Conservation (phyloP, 768 basidiomycete species). For the Tulasnella sp. region DNA sequence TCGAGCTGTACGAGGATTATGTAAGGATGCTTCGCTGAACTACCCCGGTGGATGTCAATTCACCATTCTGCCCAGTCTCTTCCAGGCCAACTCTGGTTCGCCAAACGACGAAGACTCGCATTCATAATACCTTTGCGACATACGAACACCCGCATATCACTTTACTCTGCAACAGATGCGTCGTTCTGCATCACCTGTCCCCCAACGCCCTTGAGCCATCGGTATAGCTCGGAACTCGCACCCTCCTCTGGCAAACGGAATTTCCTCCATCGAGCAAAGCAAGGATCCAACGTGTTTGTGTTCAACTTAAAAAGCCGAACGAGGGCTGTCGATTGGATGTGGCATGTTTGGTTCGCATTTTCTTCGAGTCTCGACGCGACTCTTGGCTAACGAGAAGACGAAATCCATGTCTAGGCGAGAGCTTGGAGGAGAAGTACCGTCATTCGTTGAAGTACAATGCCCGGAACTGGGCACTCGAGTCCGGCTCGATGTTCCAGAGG, state of each 20-base stretch:
- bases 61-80: constrained; percentile 42
- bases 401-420: constrained; percentile 57
- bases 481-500: constrained; percentile 66
- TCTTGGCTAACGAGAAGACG: neutral
- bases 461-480: constrained; percentile 70
- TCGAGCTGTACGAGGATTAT: constrained; percentile 87
- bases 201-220: constrained; percentile 46
- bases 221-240: constrained; percentile 48
- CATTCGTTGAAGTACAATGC: constrained; percentile 67
- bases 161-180: constrained; percentile 86
- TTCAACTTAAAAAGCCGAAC: constrained; percentile 79
- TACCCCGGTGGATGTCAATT: neutral
- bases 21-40: constrained; percentile 51
- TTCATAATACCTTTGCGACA: constrained; percentile 75
- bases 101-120: constrained; percentile 74
- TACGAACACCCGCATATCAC: constrained; percentile 66
- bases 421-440: constrained; percentile 73
- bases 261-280: constrained; percentile 53
- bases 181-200: constrained; percentile 70
- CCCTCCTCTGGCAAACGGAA: constrained; percentile 40
- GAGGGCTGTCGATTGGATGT: constrained; percentile 85
- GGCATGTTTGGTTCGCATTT: constrained; percentile 72
- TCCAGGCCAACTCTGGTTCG: constrained; percentile 68
- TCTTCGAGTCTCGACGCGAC: neutral
- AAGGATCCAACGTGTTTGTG: constrained; percentile 82